Evolutionary conservation across 495 filamentous ascomycete genomes (phyloP).

Genomic region (Talaromyces nanjingensis): DNA sequence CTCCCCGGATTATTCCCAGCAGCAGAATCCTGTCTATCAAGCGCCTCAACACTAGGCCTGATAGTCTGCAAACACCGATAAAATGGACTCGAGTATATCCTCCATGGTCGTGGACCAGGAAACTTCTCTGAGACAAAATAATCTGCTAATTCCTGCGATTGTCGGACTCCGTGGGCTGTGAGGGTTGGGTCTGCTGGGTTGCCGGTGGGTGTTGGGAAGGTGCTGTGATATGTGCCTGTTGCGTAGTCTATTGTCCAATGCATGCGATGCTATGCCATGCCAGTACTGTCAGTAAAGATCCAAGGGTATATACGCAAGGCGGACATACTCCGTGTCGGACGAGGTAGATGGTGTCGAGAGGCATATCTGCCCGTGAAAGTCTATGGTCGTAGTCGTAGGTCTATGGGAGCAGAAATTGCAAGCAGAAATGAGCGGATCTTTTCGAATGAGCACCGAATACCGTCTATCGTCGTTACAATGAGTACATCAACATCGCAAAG

Average conservation of each 20-base stretch:
- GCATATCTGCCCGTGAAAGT: constrained; percentile 20
- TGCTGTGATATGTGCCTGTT: constrained; percentile 64
- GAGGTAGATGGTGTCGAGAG: constrained; percentile 76
- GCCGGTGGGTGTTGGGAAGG: constrained; percentile 71
- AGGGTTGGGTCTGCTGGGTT: constrained; percentile 83
- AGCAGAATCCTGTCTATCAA: constrained; percentile 27
- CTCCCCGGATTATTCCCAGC: constrained; percentile 15
- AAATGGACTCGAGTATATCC: constrained; percentile 77
- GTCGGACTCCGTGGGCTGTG: constrained; percentile 74
- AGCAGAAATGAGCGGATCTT: neutral
- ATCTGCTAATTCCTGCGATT: constrained; percentile 70
- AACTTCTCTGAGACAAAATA: constrained; percentile 56
- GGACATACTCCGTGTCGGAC: constrained; percentile 73
- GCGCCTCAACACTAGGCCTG: constrained; percentile 53
- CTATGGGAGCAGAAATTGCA: neutral
- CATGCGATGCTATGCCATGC: constrained; percentile 63
- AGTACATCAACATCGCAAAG: neutral
- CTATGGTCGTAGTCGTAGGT: neutral
- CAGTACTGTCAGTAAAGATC: neutral
- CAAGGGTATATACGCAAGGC: neutral
- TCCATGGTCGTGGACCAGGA: constrained; percentile 54
- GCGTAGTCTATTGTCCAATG: constrained; percentile 77
- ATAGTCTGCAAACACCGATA: constrained; percentile 92
- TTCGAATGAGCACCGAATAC: neutral
- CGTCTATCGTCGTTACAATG: neutral